Base-by-base conservation (phyloP, 768 basidiomycete species). In the Coprinopsis cinerea region DNA sequence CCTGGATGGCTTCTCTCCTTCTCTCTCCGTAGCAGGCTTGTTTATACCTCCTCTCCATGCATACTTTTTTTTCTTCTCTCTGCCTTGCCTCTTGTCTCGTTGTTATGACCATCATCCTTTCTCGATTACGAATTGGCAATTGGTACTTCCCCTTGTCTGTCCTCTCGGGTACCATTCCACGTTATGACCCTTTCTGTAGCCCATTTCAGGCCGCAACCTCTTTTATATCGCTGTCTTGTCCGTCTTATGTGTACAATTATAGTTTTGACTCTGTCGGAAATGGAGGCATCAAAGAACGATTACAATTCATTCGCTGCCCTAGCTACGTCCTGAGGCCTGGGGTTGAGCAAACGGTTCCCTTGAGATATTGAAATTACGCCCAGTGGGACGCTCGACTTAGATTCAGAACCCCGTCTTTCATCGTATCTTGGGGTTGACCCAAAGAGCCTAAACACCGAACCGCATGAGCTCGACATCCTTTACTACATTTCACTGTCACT, bases 371-470 rank as follows among this genome's bases (percentile, higher is more conserved):
- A 13, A 10, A 17, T 7, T 6, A 39, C 18, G 37, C 11, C 18
- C 37, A 39, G 11, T 34, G 30, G n/a, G n/a, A 34, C 9, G 9
- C 30, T 9, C 30, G 30, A 34, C 30, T 49, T 43, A 48, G 47
- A 14, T 7, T 18, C 28, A 20, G 7, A 40, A 28, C 4, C 3
- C 27, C 43, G 26, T 51, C n/a, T 34, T 24, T 57, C 32, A 61
- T 46, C 53, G 48, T 34, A 64, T 23, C 15, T 53, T 60, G 42
- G 73, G 67, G 50, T 75, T 67, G 30, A 72, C 58, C 75, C 75
- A 77, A 11, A 73, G 63, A 40, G 75, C 75, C 75, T 77, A 43
- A 18, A 39, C 30, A 32, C 7, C 7, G 6, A 17, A 18, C 9
- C n/a, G n/a, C n/a, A n/a, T n/a, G n/a, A 26, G 30, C 6, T 22